Conservation (phyloP, 371 early-diverging fungal genomes). For the Mortierella sp. region DNA sequence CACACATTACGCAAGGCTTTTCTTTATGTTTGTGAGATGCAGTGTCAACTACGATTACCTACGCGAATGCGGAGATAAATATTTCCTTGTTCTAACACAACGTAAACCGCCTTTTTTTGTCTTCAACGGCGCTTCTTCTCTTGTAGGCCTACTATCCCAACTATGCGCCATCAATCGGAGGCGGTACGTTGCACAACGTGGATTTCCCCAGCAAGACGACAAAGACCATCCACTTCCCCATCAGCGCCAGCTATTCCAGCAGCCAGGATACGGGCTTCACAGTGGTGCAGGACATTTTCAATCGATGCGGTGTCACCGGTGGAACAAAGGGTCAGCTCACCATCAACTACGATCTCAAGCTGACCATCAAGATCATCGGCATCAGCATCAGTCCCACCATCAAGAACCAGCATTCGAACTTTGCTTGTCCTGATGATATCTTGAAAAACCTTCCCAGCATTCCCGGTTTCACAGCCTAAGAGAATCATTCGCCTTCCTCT, state of each 20-base stretch:
- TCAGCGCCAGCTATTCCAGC: slow-evolving; percentile 55
- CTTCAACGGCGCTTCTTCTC: neutral
- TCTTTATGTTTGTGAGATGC: too few species aligned
- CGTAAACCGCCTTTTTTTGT: neutral
- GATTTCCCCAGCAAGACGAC: slow-evolving; percentile 59
- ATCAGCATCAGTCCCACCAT: slow-evolving; percentile 63
- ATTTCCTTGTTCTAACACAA: neutral
- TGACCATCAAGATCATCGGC: slow-evolving; percentile 60
- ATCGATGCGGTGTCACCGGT: slow-evolving; percentile 60
- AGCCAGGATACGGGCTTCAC: slow-evolving; percentile 36
- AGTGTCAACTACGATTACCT: too few species aligned
- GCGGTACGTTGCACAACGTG: slow-evolving; percentile 59
- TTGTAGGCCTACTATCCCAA: slow-evolving; percentile 66
- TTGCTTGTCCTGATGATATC: slow-evolving; percentile 27
- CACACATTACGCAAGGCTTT: neutral
- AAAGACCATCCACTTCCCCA: slow-evolving; percentile 61
- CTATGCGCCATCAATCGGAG: slow-evolving; percentile 59
- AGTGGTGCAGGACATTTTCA: slow-evolving; percentile 57
- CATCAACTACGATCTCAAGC: slow-evolving; percentile 64
- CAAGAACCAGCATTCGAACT: slow-evolving; percentile 39
- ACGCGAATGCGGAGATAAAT: neutral
- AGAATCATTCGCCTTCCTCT: neutral
- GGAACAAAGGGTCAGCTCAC: slow-evolving; percentile 33
- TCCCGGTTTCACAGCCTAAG: slow-evolving; percentile 10
- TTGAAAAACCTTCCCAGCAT: neutral